A percentile compares a stretch with the other conserved stretches of the same genome.
These are phyloP conservation scores for Priceomyces fermenticarens DNA, from an alignment of 805 yeast species.

Conservation along the genomic window DNA sequence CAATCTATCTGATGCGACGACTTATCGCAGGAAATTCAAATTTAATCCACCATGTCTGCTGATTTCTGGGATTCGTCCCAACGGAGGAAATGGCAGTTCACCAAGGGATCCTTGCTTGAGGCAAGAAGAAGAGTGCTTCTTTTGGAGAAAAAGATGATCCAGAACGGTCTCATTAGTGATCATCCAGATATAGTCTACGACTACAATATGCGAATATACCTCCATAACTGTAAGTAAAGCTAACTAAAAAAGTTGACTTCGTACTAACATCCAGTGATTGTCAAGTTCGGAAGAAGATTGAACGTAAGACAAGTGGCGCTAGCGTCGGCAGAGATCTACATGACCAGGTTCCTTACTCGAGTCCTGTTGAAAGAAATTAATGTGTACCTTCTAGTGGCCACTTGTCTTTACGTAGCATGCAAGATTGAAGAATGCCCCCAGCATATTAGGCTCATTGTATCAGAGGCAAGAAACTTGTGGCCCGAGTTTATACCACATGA, in stretches of 20 bases:
- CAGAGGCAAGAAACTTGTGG: conserved; percentile 88
- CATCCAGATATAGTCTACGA: conserved; percentile 49
- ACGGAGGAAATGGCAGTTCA: conserved; percentile 75
- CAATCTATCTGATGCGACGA: too few relatives aligned
- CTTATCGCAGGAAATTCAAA: too few relatives aligned
- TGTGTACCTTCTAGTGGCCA: conserved; percentile 73
- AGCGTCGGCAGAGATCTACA: conserved; percentile 84
- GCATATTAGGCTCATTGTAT: conserved; percentile 77
- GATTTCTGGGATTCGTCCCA: conserved; percentile 88
- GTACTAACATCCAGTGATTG: conserved; percentile 39
- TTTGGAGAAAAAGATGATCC: conserved; percentile 42
- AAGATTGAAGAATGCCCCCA: conserved; percentile 95
- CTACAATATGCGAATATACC: conserved; percentile 66
- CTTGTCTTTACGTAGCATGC: conserved; percentile 86
- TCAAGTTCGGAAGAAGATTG: conserved; percentile 74
- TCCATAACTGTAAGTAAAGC: conserved; percentile 52
- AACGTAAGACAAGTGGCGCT: conserved; percentile 78
- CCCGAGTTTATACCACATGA: conserved; percentile 94
- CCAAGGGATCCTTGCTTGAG: conserved; percentile 55
- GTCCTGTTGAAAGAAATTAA: conserved; percentile 80
- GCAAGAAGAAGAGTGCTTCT: conserved; percentile 39
- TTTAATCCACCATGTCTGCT: conserved; percentile 66
- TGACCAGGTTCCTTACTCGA: conserved; percentile 70
- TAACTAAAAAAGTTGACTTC: not conserved
- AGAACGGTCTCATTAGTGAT: conserved; percentile 41